Evolutionary conservation across 441 rosid species (phyloP), one percentile per base, ranked within the genome.

Genomic region (Adansonia madagascariensis): DNA sequence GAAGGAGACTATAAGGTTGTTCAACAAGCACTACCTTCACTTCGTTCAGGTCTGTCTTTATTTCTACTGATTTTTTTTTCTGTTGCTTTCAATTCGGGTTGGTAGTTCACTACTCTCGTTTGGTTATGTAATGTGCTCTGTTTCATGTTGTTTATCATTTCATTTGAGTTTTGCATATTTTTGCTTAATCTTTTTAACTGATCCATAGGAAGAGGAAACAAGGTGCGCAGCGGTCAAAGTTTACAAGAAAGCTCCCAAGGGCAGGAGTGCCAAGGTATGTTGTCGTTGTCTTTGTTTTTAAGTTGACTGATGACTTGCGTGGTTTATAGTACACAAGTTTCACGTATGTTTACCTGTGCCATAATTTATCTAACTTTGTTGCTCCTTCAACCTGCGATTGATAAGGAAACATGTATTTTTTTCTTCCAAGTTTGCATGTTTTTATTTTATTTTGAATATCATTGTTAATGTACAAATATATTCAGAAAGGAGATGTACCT

Each of bases 11-110:
- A 24, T 92, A 43, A 86, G 98, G 81, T 59, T 88, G 60, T 95
- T 95, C 84, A 94, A 95, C 88, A 91, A 87, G 77, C 88, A 90
- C 3, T 94, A 91, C 85, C 98, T 95, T 41, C 93, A 91, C 59
- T 79, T 85, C 73, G 91, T 93, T n/a, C 95, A 92, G 97, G 97
- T 92, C 62, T 15, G 74, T 63, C 39, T 43, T 50, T 39, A 15
- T 73, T 72, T 57, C 35, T 41, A 20, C 41, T 11, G 53, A 43
- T 43, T 73, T 59, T 11, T 53, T 6, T 11, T 68, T 18, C 27
- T 68, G 6, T 44, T 27, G 46, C 47, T 24, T 63, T 41, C 43
- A 6, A 0, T 39, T 73, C 15, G 8, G 56, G n/a, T 31, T 71
- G 61, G 15, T 31, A 53, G 41, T 24, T 82, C 8, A 41, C 0